phyloP scores from a whole-genome alignment of 768 basidiomycete genomes.

The Arthromyces matolae region DNA sequence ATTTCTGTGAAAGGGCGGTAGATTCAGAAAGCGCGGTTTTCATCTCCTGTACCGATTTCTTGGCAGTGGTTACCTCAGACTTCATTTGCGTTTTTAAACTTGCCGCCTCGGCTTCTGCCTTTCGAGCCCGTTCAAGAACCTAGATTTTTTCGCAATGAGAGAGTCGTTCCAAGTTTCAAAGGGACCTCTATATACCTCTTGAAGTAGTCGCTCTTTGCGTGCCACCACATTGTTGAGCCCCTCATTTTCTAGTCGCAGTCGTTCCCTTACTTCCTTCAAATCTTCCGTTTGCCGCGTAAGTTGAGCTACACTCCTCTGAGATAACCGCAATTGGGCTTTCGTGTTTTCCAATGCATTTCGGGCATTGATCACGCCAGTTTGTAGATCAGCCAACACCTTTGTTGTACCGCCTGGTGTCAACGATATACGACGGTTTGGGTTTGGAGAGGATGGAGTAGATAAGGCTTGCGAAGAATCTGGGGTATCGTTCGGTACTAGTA shows the following conservation, averaged over 20 bases:
- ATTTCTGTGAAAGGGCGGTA: slow-evolving; percentile 72
- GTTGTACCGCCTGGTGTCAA: slow-evolving; percentile 79
- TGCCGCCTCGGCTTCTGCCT: slow-evolving; percentile 76
- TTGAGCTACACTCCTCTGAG: slow-evolving; percentile 80
- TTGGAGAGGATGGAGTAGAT: slow-evolving; percentile 43
- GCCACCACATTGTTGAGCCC: slow-evolving; percentile 85
- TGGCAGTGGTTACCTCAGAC: slow-evolving; percentile 64
- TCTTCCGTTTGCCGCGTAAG: slow-evolving; percentile 85
- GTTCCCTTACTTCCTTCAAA: slow-evolving; percentile 81
- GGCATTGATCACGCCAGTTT: slow-evolving; percentile 77
- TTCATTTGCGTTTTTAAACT: slow-evolving; percentile 71
- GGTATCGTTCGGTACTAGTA: slow-evolving; percentile 34
- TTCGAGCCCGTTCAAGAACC: slow-evolving; percentile 81
- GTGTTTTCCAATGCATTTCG: slow-evolving; percentile 84
- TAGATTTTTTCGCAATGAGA: slow-evolving; percentile 24
- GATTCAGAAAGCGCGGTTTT: slow-evolving; percentile 70
- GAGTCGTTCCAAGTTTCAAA: neutral
- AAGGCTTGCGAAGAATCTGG: slow-evolving; percentile 29
- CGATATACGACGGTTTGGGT: slow-evolving; percentile 53
- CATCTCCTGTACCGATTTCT: slow-evolving; percentile 79
- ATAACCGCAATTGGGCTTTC: slow-evolving; percentile 73
- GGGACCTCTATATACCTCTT: slow-evolving; percentile 56
- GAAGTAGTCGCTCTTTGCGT: slow-evolving; percentile 80
- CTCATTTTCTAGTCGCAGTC: slow-evolving; percentile 81
- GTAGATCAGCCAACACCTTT: slow-evolving; percentile 84